Evolutionary conservation across 352 stramenopile species (phyloP), one percentile per base, ranked within the genome.

Genomic region (Globisporangium parvum): DNA sequence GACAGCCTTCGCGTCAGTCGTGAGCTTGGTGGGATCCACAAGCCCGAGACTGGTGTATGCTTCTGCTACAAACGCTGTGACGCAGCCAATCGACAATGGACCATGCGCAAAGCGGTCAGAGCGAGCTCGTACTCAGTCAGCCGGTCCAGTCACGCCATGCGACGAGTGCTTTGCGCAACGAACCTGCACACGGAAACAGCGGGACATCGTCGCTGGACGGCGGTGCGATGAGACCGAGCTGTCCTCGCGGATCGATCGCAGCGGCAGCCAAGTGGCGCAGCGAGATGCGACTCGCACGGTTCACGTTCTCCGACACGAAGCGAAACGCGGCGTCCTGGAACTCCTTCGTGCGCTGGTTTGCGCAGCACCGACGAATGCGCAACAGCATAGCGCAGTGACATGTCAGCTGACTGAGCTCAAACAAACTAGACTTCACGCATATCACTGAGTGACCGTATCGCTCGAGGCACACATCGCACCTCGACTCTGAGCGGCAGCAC

Each of bases 31-130:
- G 47, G 73, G 70, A 63, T 82, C 64, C 51, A 74, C 73, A 39
- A 91, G 62, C 12, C 71, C 81, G 55, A 89, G 77, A 18, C 78
- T 71, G 26, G 82, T 75, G 61, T 89, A 89, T 3, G 71, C 75
- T 62, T 91, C 81, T 26, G 55, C 71, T 18, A 91, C 73, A 45
- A 91, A 71, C 51, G 78, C 81, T 85, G 37, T 48, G 15, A n/a
- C 24, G 21, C 20, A 42, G 23, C 6, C 9, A 15, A 40, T 40
- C 20, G 5, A 21, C 37, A 55, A 40, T 15, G 50, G 17, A 37
- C 31, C 41, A 24, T 49, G 8, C 18, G 37, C 55, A 14, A 51
- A 28, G 4, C 23, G 9, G 24, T n/a, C 3, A 21, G 10, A 6
- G n/a, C 6, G 24, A 37, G 28, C 11, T 48, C 39, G 18, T 23